A percentile compares a stretch with the other conserved stretches of the same genome.
phyloP scores from a whole-genome alignment of 1,139 yeast genomes.

The Candida buenavistaensis region DNA sequence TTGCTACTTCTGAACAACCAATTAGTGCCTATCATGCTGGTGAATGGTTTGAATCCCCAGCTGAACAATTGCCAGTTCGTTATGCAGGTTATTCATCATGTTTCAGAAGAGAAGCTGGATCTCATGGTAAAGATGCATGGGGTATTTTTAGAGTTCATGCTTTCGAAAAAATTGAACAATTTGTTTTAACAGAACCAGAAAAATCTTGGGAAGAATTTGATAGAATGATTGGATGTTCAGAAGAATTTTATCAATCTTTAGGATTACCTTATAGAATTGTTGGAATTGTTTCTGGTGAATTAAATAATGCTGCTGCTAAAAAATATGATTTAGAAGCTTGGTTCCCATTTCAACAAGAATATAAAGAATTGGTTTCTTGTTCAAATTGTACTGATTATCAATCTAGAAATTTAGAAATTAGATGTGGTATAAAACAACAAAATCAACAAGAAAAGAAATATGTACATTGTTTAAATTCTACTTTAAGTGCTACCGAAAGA shows the following conservation, averaged over 20 bases:
- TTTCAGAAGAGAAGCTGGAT: conserved; percentile 99
- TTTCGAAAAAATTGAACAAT: conserved; percentile 97
- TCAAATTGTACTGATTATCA: conserved; percentile 99
- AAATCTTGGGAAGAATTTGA: conserved; percentile 98
- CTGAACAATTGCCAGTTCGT: conserved; percentile 92
- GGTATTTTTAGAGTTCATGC: conserved; percentile 99
- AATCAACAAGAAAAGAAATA: conserved; percentile 96
- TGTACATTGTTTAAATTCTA: conserved; percentile 97
- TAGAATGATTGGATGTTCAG: conserved; percentile 86
- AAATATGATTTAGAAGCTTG: conserved; percentile 98
- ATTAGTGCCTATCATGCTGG: conserved; percentile 96
- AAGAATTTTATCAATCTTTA: conserved; percentile 89
- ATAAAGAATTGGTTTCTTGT: conserved; percentile 96
- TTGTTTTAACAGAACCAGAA: conserved; percentile 93
- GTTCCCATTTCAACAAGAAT: conserved; percentile 99
- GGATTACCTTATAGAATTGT: conserved; percentile 96
- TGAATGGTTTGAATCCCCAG: conserved; percentile 98
- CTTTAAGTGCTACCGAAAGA: conserved; percentile 97
- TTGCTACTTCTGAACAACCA: conserved; percentile 99
- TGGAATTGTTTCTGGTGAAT: conserved; percentile 97
- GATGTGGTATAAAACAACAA: conserved; percentile 97
- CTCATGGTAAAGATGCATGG: conserved; percentile 99
- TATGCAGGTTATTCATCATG: conserved; percentile 98
- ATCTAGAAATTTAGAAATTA: conserved; percentile 95
- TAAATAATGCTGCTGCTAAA: conserved; percentile 98